A percentile compares a stretch with the other conserved stretches of the same genome.
phyloP scores from a whole-genome alignment of 768 basidiomycete genomes.

The Pulveroboletus sp. region DNA sequence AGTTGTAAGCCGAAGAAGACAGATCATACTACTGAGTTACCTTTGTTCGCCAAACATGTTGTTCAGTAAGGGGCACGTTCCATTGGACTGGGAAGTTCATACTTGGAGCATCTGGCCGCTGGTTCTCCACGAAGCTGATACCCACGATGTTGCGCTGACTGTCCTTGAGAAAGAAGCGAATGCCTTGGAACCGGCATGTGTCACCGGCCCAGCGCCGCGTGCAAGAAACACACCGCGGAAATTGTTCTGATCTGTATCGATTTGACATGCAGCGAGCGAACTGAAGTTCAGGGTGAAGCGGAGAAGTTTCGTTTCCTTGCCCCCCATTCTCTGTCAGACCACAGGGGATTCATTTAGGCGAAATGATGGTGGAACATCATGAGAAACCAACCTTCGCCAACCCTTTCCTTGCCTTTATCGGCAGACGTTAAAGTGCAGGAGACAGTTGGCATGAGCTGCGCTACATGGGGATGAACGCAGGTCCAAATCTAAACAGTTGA shows the following conservation, averaged over 20 bases:
- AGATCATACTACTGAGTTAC: conserved; percentile 31
- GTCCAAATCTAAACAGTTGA: conserved; percentile 8
- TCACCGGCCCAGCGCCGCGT: conserved; percentile 85
- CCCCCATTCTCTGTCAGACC: conserved; percentile 28
- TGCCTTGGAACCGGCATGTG: conserved; percentile 83
- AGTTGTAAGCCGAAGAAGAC: conserved; percentile 9
- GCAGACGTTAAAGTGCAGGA: conserved; percentile 35
- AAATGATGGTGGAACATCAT: neutral
- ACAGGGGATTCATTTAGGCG: conserved; percentile 17
- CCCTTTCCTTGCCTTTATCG: conserved; percentile 46
- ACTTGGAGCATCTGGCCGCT: conserved; percentile 49
- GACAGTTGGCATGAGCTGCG: conserved; percentile 42
- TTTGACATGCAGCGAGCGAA: conserved; percentile 83
- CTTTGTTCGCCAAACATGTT: conserved; percentile 57
- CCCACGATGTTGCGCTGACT: conserved; percentile 52
- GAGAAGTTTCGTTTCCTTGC: conserved; percentile 26
- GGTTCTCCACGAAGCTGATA: conserved; percentile 65
- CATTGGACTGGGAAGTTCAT: conserved; percentile 62
- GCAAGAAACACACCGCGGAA: conserved; percentile 79
- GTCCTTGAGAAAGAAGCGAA: conserved; percentile 72
- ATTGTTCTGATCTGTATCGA: conserved; percentile 64
- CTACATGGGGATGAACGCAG: conserved; percentile 27
- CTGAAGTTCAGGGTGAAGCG: conserved; percentile 63
- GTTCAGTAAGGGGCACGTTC: conserved; percentile 52
- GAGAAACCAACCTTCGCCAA: conserved; percentile 33